Evolutionary conservation across 805 yeast species (phyloP), one percentile per base, ranked within the genome.

Genomic region (Yamadazyma phyllophila): DNA sequence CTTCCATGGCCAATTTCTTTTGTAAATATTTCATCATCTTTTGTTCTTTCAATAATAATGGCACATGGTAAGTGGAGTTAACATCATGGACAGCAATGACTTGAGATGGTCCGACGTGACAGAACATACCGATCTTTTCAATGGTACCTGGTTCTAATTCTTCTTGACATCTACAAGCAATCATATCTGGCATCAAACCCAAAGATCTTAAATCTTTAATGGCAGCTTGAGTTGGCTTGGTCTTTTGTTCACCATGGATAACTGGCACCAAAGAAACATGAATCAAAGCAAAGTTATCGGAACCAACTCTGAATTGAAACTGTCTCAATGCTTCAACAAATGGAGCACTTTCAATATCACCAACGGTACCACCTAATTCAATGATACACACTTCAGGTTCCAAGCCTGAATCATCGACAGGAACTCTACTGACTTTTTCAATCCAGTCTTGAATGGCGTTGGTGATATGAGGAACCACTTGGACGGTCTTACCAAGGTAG

Each of bases 141-240:
- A 85, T 88, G n/a, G 97, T 90, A 53, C 90, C 82, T 47, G 71
- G 69, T 60, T 87, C 96, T 57, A 94, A 78, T 61, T 79, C 78
- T 55, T 86, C 86, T 43, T 88, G 77, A 75, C 99, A 94, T 74
- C 99, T 83, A 75, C 98, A 92, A 47, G 98, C 99, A 72, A 94
- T 89, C 82, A 94, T 85, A 67, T 94, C 98, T 15, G 98, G 98
- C 32, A 84, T 81, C 65, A 94, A 80, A 59, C 99, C 99, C 50
- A 92, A 74, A 39, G 96, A 87, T 71, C 99, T 85, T 69, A 94
- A 79, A 67, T 94, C 99, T 67, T 90, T 89, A 62, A 94, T 87
- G 39, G 99, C 99, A 53, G 98, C 99, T 74, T 94, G 99, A 10
- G 99, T 94, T 48, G 99, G 99, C 71, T 94, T 94, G 36, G 99